Percentiles rank a stretch among this genome's conserved stretches.
Conservation (phyloP, 306 rosid genomes). For the Boehmeria nivea region DNA sequence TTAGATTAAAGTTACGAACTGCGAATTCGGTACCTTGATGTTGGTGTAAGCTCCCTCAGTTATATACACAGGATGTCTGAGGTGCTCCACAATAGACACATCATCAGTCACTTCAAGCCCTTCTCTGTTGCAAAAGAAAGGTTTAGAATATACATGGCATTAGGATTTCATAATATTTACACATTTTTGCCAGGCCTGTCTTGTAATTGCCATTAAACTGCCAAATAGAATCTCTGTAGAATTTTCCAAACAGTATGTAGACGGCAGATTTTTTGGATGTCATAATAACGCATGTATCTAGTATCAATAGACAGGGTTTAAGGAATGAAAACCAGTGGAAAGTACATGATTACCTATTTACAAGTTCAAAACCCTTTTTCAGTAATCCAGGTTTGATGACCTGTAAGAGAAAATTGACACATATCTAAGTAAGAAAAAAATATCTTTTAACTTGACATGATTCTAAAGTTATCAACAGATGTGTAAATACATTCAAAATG, state of each 20-base stretch:
- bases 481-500: conserved; percentile 11
- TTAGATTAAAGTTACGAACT: too few relatives aligned
- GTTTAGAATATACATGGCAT: background rate
- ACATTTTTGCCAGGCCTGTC: too few relatives aligned
- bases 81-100: conserved; percentile 88
- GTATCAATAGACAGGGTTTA: too few relatives aligned
- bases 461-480: background rate
- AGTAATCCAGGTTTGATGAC: conserved; percentile 81
- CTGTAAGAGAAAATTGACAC: conserved; percentile 28
- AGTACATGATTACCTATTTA: conserved; percentile 53
- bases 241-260: too few relatives aligned
- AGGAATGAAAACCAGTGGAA: too few relatives aligned
- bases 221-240: background rate
- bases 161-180: background rate
- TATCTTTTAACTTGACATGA: background rate
- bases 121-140: conserved; percentile 41
- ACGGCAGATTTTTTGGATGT: too few relatives aligned
- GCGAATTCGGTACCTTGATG: conserved; percentile 60
- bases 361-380: conserved; percentile 84
- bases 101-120: conserved; percentile 95
- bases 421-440: background rate
- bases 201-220: background rate
- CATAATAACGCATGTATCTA: too few relatives aligned
- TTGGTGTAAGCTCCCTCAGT: conserved; percentile 94
- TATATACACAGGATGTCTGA: conserved; percentile 73